Evolutionary conservation across 2,329 filamentous ascomycete genomes (phyloP).

Genomic region (Pseudocercospora ulei): DNA sequence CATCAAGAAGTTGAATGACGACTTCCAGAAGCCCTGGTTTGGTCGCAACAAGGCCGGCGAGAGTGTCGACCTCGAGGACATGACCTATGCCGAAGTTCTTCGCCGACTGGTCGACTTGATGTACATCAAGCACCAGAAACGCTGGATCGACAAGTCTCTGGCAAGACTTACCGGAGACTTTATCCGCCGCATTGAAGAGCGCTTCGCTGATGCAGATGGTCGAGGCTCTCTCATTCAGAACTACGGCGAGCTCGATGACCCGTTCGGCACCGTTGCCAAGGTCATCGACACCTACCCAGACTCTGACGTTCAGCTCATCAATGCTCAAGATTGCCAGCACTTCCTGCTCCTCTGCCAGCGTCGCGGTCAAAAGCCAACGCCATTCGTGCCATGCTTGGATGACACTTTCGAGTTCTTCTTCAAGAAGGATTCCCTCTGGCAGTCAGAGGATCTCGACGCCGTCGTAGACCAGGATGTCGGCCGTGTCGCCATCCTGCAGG

Average conservation of each 20-base stretch:
- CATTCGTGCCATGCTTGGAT: conserved; percentile 89
- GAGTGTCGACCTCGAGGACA: conserved; percentile 81
- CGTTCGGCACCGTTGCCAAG: conserved; percentile 65
- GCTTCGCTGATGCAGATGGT: conserved; percentile 65
- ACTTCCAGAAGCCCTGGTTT: conserved; percentile 97
- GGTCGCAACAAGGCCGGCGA: conserved; percentile 71
- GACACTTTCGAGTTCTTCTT: conserved; percentile 99
- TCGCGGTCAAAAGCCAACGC: conserved; percentile 87
- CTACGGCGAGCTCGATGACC: conserved; percentile 76
- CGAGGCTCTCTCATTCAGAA: conserved; percentile 78
- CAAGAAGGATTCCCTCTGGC: conserved; percentile 99
- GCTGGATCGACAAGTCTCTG: conserved; percentile 85
- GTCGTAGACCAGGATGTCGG: conserved; percentile 94
- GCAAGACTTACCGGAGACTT: conserved; percentile 82
- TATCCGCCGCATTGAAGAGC: conserved; percentile 92
- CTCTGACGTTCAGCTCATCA: conserved; percentile 83
- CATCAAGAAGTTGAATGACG: conserved; percentile 89
- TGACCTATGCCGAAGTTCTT: conserved; percentile 86
- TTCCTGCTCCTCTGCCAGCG: conserved; percentile 89
- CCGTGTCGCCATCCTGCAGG: conserved; percentile 90
- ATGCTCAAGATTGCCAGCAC: conserved; percentile 94
- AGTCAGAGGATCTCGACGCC: conserved; percentile 93
- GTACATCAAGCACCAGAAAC: conserved; percentile 79
- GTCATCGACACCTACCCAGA: conserved; percentile 78
- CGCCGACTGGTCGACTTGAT: conserved; percentile 80